Conservation (phyloP, 257 asterid genomes). For the Solanum chilense region DNA sequence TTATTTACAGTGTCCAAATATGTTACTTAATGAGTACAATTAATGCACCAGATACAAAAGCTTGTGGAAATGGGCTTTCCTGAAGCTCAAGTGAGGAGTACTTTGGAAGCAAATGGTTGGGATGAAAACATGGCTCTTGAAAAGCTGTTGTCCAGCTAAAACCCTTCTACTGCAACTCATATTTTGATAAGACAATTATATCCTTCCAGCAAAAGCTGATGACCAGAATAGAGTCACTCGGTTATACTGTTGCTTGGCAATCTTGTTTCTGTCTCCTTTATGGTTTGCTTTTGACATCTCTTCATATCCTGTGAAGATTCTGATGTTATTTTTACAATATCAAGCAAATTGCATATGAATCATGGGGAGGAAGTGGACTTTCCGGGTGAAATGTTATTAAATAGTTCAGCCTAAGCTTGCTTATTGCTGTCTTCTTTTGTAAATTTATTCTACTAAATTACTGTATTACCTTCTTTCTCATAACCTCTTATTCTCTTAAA, state of each 20-base stretch:
- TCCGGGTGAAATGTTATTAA: background rate
- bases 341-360: background rate
- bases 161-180: background rate
- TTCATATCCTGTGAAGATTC: background rate
- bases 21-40: background rate
- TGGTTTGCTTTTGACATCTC: background rate
- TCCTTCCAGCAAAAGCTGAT: background rate
- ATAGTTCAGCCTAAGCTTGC: background rate
- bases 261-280: background rate
- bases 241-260: background rate
- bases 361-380: background rate
- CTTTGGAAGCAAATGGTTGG: conserved; percentile 67
- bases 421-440: background rate
- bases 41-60: conserved; percentile 57
- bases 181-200: background rate
- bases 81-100: conserved; percentile 56
- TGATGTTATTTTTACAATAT: background rate
- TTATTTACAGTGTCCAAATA: background rate
- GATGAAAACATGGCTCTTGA: conserved; percentile 95
- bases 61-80: conserved; percentile 97
- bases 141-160: conserved; percentile 75
- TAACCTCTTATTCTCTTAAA: background rate
- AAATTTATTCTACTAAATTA: background rate
- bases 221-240: background rate
- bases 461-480: background rate